A percentile compares a stretch with the other conserved stretches of the same genome.
These are phyloP conservation scores for Hysterium pulicare DNA, from an alignment of 2,329 filamentous ascomycete genomes.

Conservation along the genomic window DNA sequence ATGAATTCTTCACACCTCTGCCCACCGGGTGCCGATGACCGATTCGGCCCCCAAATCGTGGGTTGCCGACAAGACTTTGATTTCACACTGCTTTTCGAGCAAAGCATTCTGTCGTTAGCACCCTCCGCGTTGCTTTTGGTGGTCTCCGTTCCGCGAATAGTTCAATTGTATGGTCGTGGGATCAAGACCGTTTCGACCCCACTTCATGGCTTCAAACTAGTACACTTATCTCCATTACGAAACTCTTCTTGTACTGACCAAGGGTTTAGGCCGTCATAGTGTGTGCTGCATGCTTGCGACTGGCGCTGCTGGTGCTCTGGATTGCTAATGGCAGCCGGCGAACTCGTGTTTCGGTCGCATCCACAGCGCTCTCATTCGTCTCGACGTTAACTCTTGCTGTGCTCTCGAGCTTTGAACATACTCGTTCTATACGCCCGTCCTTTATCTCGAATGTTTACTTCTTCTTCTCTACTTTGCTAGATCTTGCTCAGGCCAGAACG, in stretches of 20 bases:
- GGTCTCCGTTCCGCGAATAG: background rate
- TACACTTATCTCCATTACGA: no score
- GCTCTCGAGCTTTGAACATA: constrained; percentile 12
- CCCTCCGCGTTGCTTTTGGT: background rate
- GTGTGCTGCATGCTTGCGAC: no score
- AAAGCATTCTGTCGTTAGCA: background rate
- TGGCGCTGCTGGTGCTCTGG: background rate
- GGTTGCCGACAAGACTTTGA: no score
- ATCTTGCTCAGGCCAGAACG: constrained; percentile 8
- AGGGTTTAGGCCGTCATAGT: background rate
- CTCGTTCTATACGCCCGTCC: constrained; percentile 11
- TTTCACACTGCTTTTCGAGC: background rate
- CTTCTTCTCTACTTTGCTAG: constrained; percentile 5
- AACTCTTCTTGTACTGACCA: background rate
- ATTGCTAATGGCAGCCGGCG: background rate
- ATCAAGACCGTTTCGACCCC: no score
- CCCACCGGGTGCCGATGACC: no score
- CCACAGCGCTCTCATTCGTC: background rate
- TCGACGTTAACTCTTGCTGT: background rate
- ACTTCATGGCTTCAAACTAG: no score
- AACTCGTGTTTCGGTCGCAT: background rate
- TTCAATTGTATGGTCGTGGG: background rate
- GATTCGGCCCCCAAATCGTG: no score
- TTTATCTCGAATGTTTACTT: constrained; percentile 8
- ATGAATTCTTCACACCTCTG: no score